Base-by-base conservation (phyloP, 345 rosid species). In the Toxicodendron radicans region DNA sequence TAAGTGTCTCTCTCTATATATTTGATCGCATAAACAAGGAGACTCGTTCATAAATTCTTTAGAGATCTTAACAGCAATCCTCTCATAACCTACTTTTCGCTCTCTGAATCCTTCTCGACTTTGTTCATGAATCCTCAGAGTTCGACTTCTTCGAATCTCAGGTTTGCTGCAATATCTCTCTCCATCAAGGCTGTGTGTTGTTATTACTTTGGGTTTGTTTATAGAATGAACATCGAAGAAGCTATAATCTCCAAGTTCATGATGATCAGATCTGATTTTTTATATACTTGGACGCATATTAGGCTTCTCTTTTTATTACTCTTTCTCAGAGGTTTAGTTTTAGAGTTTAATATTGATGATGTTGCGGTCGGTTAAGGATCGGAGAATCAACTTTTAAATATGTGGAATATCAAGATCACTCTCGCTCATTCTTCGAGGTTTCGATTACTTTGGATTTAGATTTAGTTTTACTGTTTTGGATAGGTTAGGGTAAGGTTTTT, bases 141-240 rank as follows among this genome's bases (percentile, higher is more conserved):
- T 7, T 27, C 58, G 16, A 12, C 53, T 17, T 62, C 4, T 64
- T 64, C 53, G 32, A 70, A 16, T 21, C 23, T 70, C 73, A 57
- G 73, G 64, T 70, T 69, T 68, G 71, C 59, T 32, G 59, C 59
- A 12, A 4, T 43, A 43, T 30, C 3, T 67, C 27, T 68, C 30
- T 30, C 32, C 30, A 68, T 68, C 72, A 52, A 52, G 17, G 60
- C 4, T 33, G 46, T 53, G 46, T 53, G 6, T 18, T 54, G 17
- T 68, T 53, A 35, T 32, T 18, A 32, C 21, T 4, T 4, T 11
- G 63, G 63, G 64, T 38, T 70, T 38, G 2, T 20, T 56, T 70
- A 57, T 35, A 3, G 6, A 49, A 27, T 67, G 56, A 45, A 17
- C 30, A 12, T 18, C 13, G 23, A 67, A 67, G 17, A 27, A 24